Evolutionary conservation across 2,329 filamentous ascomycete species (phyloP).

Genomic region (Metarhizium anisopliae): DNA sequence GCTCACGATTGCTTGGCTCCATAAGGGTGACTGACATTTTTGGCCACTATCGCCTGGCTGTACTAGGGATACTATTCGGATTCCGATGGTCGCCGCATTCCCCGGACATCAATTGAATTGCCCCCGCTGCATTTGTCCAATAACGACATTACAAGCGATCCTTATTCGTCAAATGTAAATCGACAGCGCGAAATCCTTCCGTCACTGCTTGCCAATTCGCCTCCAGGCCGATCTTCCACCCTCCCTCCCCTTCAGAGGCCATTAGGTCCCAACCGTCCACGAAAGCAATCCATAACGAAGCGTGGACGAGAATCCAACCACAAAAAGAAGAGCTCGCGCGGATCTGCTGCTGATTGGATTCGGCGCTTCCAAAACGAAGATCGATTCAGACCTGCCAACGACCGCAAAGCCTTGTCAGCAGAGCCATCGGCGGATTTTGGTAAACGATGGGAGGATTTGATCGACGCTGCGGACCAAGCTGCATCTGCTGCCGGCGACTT

Average conservation of each 20-base stretch:
- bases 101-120: slow-evolving; percentile 61
- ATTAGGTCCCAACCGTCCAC: slow-evolving; percentile 60
- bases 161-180: slow-evolving; percentile 48
- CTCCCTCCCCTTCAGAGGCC: slow-evolving; percentile 73
- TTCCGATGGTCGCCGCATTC: slow-evolving; percentile 53
- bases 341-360: slow-evolving; percentile 60
- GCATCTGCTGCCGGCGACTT: slow-evolving; percentile 86
- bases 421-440: slow-evolving; percentile 76
- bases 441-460: slow-evolving; percentile 92
- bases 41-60: not conserved
- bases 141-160: slow-evolving; percentile 62
- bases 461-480: slow-evolving; percentile 66
- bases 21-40: slow-evolving; percentile 2
- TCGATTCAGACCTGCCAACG: slow-evolving; percentile 56
- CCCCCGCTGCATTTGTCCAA: slow-evolving; percentile 55
- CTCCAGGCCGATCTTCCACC: slow-evolving; percentile 79
- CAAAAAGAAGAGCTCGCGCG: slow-evolving; percentile 66
- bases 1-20: not conserved
- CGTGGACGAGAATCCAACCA: slow-evolving; percentile 68
- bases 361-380: slow-evolving; percentile 50
- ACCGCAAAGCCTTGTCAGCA: slow-evolving; percentile 76
- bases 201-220: slow-evolving; percentile 73
- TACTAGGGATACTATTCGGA: slow-evolving; percentile 60
- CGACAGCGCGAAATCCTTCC: slow-evolving; percentile 65
- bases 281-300: slow-evolving; percentile 82